Evolutionary conservation across 192 early-diverging fungal species (phyloP).

Genomic region (Spizellomyces sp.): DNA sequence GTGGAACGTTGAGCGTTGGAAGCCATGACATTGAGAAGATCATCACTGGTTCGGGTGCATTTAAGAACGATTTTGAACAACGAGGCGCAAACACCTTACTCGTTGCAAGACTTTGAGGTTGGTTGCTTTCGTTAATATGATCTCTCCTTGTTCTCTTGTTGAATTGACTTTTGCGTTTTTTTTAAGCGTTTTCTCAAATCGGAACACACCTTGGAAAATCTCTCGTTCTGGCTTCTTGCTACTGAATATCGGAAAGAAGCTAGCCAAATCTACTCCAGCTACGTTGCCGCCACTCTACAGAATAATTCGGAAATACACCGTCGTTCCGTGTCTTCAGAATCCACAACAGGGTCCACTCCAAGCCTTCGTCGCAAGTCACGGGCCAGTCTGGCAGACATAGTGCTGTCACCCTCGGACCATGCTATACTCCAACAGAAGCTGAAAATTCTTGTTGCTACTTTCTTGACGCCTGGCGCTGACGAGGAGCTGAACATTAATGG

Average conservation of each 20-base stretch:
- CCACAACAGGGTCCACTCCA: not conserved
- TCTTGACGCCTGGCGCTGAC: not conserved
- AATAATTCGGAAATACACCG: not conserved
- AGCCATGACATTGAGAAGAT: too few species aligned
- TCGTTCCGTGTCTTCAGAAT: not conserved
- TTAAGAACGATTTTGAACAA: not conserved
- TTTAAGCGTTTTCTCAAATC: slow-evolving; percentile 4
- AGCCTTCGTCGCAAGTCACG: not conserved
- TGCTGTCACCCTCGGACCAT: not conserved
- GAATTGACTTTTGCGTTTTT: not conserved
- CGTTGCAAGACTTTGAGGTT: slow-evolving; percentile 1
- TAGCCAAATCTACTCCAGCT: not conserved
- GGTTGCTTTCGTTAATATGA: not conserved
- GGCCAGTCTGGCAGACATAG: too few species aligned
- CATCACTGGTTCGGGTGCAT: not conserved
- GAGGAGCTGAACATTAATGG: not conserved
- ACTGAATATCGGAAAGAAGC: not conserved
- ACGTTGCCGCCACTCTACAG: not conserved
- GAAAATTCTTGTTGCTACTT: not conserved
- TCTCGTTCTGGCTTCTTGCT: not conserved
- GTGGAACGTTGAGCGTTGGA: too few species aligned
- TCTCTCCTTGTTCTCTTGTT: not conserved
- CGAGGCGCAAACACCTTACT: not conserved
- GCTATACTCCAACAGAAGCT: not conserved
- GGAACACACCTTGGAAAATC: slow-evolving; percentile 7